Percentiles rank a stretch among this genome's conserved stretches.
phyloP scores from a whole-genome alignment of 139 green algal genomes.

The Coelastrella sp. region DNA sequence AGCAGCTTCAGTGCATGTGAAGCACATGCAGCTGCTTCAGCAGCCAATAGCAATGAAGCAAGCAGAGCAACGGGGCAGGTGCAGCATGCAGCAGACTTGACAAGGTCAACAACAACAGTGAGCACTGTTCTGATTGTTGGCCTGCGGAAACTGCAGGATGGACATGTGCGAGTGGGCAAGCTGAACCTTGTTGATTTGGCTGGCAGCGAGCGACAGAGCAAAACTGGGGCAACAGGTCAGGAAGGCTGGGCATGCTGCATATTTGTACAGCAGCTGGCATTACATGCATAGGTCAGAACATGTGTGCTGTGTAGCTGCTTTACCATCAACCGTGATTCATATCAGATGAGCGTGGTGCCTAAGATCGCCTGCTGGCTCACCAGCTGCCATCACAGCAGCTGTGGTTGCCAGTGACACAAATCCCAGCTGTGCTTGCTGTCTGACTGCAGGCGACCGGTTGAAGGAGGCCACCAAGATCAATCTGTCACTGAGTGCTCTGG shows the following conservation, averaged over 20 bases:
- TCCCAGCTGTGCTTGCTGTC: background rate
- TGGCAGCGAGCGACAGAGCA: slow-evolving; percentile 82
- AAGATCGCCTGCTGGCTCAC: background rate
- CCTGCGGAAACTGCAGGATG: slow-evolving; percentile 44
- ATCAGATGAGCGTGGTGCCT: background rate
- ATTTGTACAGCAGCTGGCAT: background rate
- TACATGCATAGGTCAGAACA: background rate
- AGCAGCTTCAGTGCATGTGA: background rate
- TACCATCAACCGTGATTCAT: no score
- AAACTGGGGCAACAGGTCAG: slow-evolving; percentile 60
- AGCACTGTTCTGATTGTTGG: background rate
- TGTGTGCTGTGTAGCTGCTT: no score
- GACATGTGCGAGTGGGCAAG: slow-evolving; percentile 83
- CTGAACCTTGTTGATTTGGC: slow-evolving; percentile 94
- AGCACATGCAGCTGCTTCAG: background rate
- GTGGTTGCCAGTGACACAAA: background rate
- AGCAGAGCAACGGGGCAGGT: no score
- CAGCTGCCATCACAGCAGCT: background rate
- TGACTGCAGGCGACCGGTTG: slow-evolving; percentile 67
- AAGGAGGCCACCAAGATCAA: slow-evolving; percentile 88
- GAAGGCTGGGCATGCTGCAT: background rate
- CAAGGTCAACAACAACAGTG: no score
- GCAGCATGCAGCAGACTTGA: no score
- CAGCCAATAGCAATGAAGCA: background rate
- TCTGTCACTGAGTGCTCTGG: slow-evolving; percentile 67